Evolutionary conservation across 2,329 filamentous ascomycete species (phyloP).

Genomic region (Alternaria sp.): DNA sequence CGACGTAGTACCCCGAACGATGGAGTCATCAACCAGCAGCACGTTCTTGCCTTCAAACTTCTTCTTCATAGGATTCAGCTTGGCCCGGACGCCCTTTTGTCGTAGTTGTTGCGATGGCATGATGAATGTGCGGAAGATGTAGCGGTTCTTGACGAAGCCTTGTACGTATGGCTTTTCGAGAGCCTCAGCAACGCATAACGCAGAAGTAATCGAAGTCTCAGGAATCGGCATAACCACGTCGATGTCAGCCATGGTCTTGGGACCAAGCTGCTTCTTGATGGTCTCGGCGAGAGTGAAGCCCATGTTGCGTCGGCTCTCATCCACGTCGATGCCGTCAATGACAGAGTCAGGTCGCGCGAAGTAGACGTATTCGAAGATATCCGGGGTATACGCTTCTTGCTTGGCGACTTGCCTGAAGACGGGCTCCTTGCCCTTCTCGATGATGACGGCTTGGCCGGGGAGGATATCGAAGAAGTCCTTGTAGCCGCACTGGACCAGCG

Average conservation of each 20-base stretch:
- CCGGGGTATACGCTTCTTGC: slow-evolving; percentile 75
- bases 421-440: slow-evolving; percentile 76
- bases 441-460: slow-evolving; percentile 85
- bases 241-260: slow-evolving; percentile 74
- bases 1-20: slow-evolving; percentile 85
- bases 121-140: slow-evolving; percentile 87
- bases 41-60: slow-evolving; percentile 85
- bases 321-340: slow-evolving; percentile 88
- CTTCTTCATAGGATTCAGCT: slow-evolving; percentile 83
- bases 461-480: slow-evolving; percentile 75
- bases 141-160: slow-evolving; percentile 88
- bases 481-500: slow-evolving; percentile 82
- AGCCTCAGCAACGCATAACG: slow-evolving; percentile 74
- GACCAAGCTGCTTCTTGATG: slow-evolving; percentile 70
- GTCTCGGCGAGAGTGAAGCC: slow-evolving; percentile 78
- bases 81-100: slow-evolving; percentile 85
- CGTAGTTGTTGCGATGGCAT: slow-evolving; percentile 82
- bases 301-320: slow-evolving; percentile 86
- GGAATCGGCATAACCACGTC: slow-evolving; percentile 86
- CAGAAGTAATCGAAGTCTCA: slow-evolving; percentile 82
- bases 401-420: slow-evolving; percentile 77
- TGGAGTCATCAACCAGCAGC: slow-evolving; percentile 85
- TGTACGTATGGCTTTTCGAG: slow-evolving; percentile 79
- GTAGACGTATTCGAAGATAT: slow-evolving; percentile 89
- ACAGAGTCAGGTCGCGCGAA: slow-evolving; percentile 81